Evolutionary conservation across 306 rosid genomes (phyloP).

Genomic region (Carpinus fangiana): DNA sequence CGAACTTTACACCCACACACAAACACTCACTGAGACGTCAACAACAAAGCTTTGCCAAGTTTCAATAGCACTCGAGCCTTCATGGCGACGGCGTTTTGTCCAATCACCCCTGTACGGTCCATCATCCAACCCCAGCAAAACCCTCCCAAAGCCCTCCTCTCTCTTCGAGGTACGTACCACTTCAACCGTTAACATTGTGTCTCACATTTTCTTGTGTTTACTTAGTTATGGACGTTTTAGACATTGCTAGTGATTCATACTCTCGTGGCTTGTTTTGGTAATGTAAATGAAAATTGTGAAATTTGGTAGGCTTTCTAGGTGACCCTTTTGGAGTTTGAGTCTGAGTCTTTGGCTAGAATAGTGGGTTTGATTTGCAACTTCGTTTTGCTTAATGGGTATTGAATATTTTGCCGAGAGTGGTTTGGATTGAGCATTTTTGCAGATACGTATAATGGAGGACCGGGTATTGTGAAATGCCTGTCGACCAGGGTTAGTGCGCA

Average conservation of each 20-base stretch:
- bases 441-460: slow-evolving; percentile 40
- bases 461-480: slow-evolving; percentile 39
- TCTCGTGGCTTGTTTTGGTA: neutral
- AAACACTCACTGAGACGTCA: neutral
- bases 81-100: slow-evolving; percentile 75
- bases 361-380: neutral
- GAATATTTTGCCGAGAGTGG: neutral
- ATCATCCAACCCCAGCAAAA: slow-evolving; percentile 44
- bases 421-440: slow-evolving; percentile 21
- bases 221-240: neutral
- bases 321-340: neutral
- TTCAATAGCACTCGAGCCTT: slow-evolving; percentile 16
- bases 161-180: slow-evolving; percentile 40
- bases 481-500: slow-evolving; percentile 17
- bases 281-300: neutral
- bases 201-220: neutral
- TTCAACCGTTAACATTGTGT: neutral
- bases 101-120: slow-evolving; percentile 51
- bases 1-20: neutral
- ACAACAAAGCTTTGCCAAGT: neutral
- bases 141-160: slow-evolving; percentile 40
- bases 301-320: neutral
- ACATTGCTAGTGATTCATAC: neutral
- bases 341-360: neutral
- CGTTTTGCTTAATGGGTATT: slow-evolving; percentile 9